These are phyloP conservation scores for Globisporangium radiosum DNA, from an alignment of 352 stramenopile genomes.

Conservation along the genomic window DNA sequence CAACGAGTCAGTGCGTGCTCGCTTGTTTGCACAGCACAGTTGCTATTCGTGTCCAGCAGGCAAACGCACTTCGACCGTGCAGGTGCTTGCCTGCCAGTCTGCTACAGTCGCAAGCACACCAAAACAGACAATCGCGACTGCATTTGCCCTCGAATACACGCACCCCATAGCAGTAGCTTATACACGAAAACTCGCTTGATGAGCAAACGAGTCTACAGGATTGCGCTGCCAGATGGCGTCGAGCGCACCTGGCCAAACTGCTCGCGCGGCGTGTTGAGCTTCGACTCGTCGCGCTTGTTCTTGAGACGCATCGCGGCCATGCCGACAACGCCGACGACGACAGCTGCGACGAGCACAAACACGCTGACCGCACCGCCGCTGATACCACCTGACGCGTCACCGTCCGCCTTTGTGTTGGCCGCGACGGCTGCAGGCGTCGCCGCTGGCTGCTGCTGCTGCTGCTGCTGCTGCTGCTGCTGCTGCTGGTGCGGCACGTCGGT, in stretches of 20 bases:
- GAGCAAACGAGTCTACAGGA: not conserved
- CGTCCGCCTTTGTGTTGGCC: conserved; percentile 3
- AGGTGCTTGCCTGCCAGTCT: too few relatives aligned
- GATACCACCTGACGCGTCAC: not conserved
- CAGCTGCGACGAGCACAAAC: not conserved
- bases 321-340: conserved; percentile 2
- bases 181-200: too few relatives aligned
- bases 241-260: conserved; percentile 8
- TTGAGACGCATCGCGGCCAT: conserved; percentile 3
- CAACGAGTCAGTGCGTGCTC: too few relatives aligned
- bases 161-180: too few relatives aligned
- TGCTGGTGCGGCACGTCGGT: not conserved
- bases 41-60: too few relatives aligned
- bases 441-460: not conserved
- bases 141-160: too few relatives aligned
- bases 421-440: not conserved
- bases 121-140: too few relatives aligned
- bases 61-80: too few relatives aligned
- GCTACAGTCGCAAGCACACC: too few relatives aligned
- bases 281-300: conserved; percentile 8
- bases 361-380: not conserved
- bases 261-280: conserved; percentile 6
- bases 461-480: not conserved
- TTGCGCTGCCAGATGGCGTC: conserved; percentile 4
- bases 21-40: too few relatives aligned